Percentiles rank a stretch among this genome's conserved stretches.
phyloP scores from a whole-genome alignment of 768 basidiomycete genomes.

The Suillus luteus region DNA sequence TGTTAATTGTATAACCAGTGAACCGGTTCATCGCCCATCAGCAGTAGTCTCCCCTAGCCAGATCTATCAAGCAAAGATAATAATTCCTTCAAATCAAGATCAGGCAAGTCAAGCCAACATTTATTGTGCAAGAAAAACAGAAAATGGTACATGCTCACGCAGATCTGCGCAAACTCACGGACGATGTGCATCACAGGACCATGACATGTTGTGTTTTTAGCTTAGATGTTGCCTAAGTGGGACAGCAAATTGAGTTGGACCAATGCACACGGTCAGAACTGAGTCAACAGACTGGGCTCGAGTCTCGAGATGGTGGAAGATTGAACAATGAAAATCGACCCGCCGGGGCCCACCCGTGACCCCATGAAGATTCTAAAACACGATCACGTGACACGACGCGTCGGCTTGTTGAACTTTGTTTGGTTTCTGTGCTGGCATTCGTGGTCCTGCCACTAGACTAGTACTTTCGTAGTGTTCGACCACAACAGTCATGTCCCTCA shows the following conservation, averaged over 20 bases:
- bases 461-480: constrained; percentile 12
- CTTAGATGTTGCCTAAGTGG: no score
- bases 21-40: neutral
- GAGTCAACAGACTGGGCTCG: neutral
- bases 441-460: neutral
- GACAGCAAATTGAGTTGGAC: neutral
- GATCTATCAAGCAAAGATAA: neutral
- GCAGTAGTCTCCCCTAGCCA: neutral
- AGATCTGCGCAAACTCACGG: neutral
- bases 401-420: constrained; percentile 28
- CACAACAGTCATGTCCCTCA: constrained; percentile 36
- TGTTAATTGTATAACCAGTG: no score
- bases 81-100: neutral
- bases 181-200: neutral
- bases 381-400: constrained; percentile 38
- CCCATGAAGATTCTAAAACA: constrained; percentile 13
- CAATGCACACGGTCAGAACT: neutral
- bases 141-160: neutral
- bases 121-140: neutral
- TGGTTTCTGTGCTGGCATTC: constrained; percentile 18
- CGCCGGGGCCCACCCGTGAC: no score
- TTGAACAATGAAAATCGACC: no score
- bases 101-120: neutral
- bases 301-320: no score
- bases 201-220: neutral